Evolutionary conservation across 2,329 filamentous ascomycete genomes (phyloP), one percentile per base, ranked within the genome.

Genomic region (Botrytis deweyae): DNA sequence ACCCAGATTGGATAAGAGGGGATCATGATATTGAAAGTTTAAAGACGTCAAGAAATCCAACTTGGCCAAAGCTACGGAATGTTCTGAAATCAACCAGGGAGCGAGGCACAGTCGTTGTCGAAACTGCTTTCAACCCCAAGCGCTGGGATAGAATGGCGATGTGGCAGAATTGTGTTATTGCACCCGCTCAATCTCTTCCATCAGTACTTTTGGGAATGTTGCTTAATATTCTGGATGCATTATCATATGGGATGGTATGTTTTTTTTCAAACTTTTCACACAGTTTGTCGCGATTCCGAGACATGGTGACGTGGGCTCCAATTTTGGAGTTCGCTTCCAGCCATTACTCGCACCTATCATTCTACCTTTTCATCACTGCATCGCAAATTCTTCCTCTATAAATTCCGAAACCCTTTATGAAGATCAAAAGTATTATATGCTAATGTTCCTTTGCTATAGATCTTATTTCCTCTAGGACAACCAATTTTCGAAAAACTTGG

Each of bases 201-300:
- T 92, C 95, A 4, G 95, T 98, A 1, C 88, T 97, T 77, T 89
- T 99, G 0, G 96, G 96, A 0, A 84, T 97, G 40, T 86, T 99
- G 1, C 88, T 99, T 29, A 99, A 99, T 78, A 92, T 99, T 64
- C 86, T 99, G 33, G 96, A 99, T 85, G 96, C 95, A 9, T 84
- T 99, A 59, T 98, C 95, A 3, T 99, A 99, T 80, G 96, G 93
- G 88, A 83, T 81, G 85, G 71, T 73, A 62, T 12, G 71, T 73
- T 40, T 58, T 80, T 70, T 4, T 1, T 29, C 29, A 29, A 29
- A 22, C 68, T 20, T 46, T 67, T 58, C 4, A 58, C 16, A 58
- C n/a, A 3, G 18, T 5, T 58, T 42, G 29, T 63, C 42, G 40
- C n/a, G 10, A 70, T n/a, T 33, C 25, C 36, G 6, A 58, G 65